Percentiles rank a stretch among this genome's conserved stretches.
phyloP scores from a whole-genome alignment of 228 moss, liverwort and hornwort species.

The Sphagnum magellanicum region DNA sequence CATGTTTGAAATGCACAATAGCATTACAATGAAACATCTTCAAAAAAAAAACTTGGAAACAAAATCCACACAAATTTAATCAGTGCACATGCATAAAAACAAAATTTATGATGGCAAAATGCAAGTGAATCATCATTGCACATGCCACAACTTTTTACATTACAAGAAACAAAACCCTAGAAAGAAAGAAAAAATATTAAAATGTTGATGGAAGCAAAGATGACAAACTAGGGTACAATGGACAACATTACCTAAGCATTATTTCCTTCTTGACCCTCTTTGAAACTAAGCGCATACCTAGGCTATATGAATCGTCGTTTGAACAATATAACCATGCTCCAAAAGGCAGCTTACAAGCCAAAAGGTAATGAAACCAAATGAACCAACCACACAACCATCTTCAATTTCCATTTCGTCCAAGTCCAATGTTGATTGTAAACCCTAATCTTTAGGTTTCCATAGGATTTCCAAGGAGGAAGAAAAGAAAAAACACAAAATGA shows the following conservation, averaged over 20 bases:
- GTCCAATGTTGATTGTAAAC: too few species aligned
- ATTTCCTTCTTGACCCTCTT: background rate
- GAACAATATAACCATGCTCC: constrained; percentile 7
- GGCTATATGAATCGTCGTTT: constrained; percentile 3
- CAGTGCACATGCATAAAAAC: too few species aligned
- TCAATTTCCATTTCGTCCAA: background rate
- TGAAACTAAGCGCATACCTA: background rate
- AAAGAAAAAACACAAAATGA: too few species aligned
- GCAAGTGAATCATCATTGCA: background rate
- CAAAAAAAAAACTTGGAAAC: too few species aligned
- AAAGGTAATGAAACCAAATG: constrained; percentile 10
- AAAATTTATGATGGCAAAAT: background rate
- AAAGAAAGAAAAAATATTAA: background rate
- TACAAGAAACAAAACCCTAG: too few species aligned
- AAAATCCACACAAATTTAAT: too few species aligned
- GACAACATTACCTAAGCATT: background rate
- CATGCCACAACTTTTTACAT: background rate
- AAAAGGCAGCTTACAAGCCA: constrained; percentile 10
- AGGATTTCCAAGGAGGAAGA: too few species aligned
- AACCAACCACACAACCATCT: constrained; percentile 7
- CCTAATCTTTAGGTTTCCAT: too few species aligned
- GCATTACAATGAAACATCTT: too few species aligned
- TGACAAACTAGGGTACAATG: background rate
- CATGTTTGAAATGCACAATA: too few species aligned
- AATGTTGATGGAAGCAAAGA: background rate